phyloP scores from a whole-genome alignment of 345 rosid genomes.

The Populus ilicifolia region DNA sequence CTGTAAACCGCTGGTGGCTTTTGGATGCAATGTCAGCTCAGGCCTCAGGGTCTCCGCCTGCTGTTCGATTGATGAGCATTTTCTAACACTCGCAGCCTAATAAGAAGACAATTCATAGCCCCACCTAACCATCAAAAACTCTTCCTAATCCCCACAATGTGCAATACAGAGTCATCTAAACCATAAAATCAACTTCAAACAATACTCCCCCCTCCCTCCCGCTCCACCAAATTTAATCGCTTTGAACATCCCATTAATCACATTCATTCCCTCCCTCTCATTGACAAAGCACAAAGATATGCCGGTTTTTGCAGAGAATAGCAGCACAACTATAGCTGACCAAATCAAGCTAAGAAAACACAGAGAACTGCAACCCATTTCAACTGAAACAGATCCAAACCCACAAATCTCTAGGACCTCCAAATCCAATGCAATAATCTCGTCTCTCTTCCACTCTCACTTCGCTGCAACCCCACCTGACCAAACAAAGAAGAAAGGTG shows the following conservation, averaged over 20 bases:
- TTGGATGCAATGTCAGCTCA: background rate
- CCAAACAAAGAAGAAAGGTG: constrained; percentile 43
- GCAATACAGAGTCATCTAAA: background rate
- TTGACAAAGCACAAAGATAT: constrained; percentile 19
- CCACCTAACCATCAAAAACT: constrained; percentile 26
- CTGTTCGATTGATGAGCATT: background rate
- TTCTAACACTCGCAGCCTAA: constrained; percentile 1
- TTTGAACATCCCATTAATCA: background rate
- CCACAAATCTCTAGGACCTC: constrained; percentile 33
- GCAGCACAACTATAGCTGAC: constrained; percentile 37
- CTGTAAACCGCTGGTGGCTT: too few species aligned
- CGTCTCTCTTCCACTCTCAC: constrained; percentile 46
- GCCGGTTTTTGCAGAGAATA: constrained; percentile 44
- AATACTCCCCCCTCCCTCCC: constrained; percentile 3
- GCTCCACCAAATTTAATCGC: background rate
- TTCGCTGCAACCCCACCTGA: constrained; percentile 17
- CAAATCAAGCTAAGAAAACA: constrained; percentile 46
- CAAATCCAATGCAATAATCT: constrained; percentile 37
- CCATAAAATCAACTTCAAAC: background rate
- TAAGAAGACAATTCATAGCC: constrained; percentile 31
- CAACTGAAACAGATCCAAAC: constrained; percentile 37
- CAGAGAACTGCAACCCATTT: constrained; percentile 24
- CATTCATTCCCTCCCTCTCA: background rate
- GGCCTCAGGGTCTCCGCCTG: constrained; percentile 8
- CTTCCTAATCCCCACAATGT: too few species aligned